Base-by-base conservation (phyloP, 768 basidiomycete species). In the Suillus fuscotomentosus region DNA sequence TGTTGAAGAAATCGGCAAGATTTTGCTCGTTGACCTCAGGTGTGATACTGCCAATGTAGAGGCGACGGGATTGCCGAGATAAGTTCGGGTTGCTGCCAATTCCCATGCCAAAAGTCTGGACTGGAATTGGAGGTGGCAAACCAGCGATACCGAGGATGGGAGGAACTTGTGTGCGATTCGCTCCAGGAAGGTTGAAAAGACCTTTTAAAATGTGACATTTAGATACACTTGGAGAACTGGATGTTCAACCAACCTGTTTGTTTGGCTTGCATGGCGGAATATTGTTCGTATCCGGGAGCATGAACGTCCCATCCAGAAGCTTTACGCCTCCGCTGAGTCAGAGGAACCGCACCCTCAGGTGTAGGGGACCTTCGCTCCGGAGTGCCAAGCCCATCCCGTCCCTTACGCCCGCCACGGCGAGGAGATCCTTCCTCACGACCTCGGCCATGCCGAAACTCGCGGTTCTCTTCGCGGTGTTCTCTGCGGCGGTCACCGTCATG, bases 41-140 rank as follows among this genome's bases (percentile, higher is more conserved):
- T 3, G 95, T 97, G 70, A 99, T 94, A 80, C 94, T 95, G 67
- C 97, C 97, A 68, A 99, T 95, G 74, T 99, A 99, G 22, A 99
- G 83, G 56, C 97, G 87, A 66, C 96, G 92, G 61, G 94, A 93
- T 77, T 99, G 97, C 65, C 96, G 88, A 14, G 92, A 92, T 59
- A 97, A 75, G 73, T 96, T 95, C 67, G 94, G 92, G 76, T 95
- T 91, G 63, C 86, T 87, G 63, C 89, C 91, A 48, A 92, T 89
- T 57, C 92, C 93, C 87, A 91, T 92, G 45, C 91, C 92, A 69
- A 94, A 92, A 27, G 86, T 90, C 68, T 89, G 89, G 8, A 93
- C 91, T 51, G 92, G 90, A 79, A 92, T 85, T 13, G 93, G 92
- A 24, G 91, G 87, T 53, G 93, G 91, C 34, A 94, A 82, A 47